These are phyloP conservation scores for Rhododendron vialii DNA, from an alignment of 148 eudicot genomes.

Conservation along the genomic window DNA sequence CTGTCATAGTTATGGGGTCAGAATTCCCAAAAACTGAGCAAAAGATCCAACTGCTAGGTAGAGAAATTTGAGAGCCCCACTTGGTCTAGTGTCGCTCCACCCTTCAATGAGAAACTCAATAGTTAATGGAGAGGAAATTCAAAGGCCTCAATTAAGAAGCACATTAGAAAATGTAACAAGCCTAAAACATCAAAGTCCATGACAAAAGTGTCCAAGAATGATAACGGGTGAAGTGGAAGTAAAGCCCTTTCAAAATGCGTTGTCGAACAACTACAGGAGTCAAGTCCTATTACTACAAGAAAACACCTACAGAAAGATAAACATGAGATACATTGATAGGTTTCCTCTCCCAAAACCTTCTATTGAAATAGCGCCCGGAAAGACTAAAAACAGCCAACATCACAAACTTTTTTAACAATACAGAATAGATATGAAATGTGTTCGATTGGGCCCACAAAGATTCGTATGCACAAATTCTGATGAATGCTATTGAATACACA, in stretches of 20 bases:
- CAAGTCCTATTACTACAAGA: not conserved
- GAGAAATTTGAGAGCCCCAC: not conserved
- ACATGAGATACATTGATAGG: not conserved
- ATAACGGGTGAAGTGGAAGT: not conserved
- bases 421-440: not conserved
- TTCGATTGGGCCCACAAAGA: not conserved
- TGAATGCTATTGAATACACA: slow-evolving; percentile 6
- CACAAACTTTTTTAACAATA: not conserved
- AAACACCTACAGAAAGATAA: not conserved
- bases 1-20: not conserved
- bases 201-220: not conserved
- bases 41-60: not conserved
- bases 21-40: not conserved
- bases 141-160: not conserved
- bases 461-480: slow-evolving; percentile 7
- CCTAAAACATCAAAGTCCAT: not conserved
- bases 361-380: not conserved
- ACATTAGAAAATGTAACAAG: not conserved
- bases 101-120: not conserved
- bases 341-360: not conserved
- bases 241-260: not conserved
- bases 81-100: not conserved
- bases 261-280: not conserved
- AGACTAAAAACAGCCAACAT: not conserved
- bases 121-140: not conserved